Evolutionary conservation across 1,284 basidiomycete genomes (phyloP).

Genomic region (Ustilago crameri): DNA sequence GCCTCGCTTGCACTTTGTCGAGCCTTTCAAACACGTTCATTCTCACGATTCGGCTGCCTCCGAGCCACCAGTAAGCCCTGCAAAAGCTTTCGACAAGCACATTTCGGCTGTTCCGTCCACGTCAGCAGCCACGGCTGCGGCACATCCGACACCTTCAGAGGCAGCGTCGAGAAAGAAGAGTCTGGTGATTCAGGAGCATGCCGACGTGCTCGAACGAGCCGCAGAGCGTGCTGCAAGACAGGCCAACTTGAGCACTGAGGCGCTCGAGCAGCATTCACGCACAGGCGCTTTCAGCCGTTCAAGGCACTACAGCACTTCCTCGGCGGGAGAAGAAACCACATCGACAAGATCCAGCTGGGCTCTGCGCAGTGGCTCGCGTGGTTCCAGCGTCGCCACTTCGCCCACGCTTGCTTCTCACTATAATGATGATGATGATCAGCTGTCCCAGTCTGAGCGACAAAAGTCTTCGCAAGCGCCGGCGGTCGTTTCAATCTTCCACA

Average conservation of each 20-base stretch:
- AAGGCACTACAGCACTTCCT: slow-evolving; percentile 41
- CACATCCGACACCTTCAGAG: slow-evolving; percentile 2
- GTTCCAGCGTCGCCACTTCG: slow-evolving; percentile 35
- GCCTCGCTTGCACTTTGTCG: slow-evolving; percentile 39
- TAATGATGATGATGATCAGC: slow-evolving; percentile 1
- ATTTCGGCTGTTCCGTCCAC: not conserved
- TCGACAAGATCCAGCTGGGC: slow-evolving; percentile 46
- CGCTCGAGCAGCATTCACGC: slow-evolving; percentile 22
- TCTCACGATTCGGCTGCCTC: slow-evolving; percentile 7
- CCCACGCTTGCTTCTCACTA: slow-evolving; percentile 20
- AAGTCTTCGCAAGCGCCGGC: slow-evolving; percentile 6
- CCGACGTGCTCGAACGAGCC: slow-evolving; percentile 42
- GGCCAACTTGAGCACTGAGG: slow-evolving; percentile 17
- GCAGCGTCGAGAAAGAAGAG: slow-evolving; percentile 35
- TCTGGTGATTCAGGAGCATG: slow-evolving; percentile 48
- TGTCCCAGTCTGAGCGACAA: not conserved
- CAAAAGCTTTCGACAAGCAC: not conserved
- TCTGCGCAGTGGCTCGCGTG: slow-evolving; percentile 26
- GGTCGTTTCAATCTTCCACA: slow-evolving; percentile 20
- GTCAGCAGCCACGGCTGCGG: slow-evolving; percentile 3
- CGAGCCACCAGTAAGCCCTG: not conserved
- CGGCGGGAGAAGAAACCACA: slow-evolving; percentile 46
- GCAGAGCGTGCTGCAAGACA: slow-evolving; percentile 43
- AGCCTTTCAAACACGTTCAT: slow-evolving; percentile 17
- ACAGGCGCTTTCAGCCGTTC: slow-evolving; percentile 2